Conservation (phyloP, 2,329 filamentous ascomycete species). For the Orbilia blumenaviensis region DNA sequence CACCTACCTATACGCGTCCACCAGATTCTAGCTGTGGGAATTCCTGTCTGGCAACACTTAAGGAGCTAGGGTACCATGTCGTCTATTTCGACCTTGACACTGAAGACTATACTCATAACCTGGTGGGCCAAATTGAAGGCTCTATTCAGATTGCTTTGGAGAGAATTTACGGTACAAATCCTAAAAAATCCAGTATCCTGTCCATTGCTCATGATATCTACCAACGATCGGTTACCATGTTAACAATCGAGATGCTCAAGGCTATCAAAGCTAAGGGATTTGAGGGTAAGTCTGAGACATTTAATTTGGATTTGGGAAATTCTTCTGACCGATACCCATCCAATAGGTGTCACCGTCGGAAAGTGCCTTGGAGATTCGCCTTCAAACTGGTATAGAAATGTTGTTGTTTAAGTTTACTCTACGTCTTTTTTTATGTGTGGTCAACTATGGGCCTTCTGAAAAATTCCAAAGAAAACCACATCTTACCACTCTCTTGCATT, state of each 20-base stretch:
- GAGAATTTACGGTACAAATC: constrained; percentile 61
- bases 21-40: constrained; percentile 64
- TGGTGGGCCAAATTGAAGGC: constrained; percentile 64
- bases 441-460: not conserved
- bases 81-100: constrained; percentile 71
- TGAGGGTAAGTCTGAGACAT: constrained; percentile 41
- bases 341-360: constrained; percentile 66
- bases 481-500: not conserved
- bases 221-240: constrained; percentile 63
- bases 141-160: constrained; percentile 67
- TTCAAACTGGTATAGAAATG: constrained; percentile 66
- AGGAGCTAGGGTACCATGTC: constrained; percentile 61
- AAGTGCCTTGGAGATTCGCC: constrained; percentile 68
- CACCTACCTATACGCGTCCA: constrained; percentile 65
- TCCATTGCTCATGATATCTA: constrained; percentile 70
- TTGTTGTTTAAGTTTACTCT: constrained; percentile 18
- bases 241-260: constrained; percentile 65
- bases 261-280: constrained; percentile 63
- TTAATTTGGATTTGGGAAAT: not conserved
- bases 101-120: constrained; percentile 69
- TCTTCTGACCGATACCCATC: not conserved
- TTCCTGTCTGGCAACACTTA: constrained; percentile 60
- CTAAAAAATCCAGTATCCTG: constrained; percentile 63
- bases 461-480: not conserved
- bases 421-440: not conserved